phyloP scores from a whole-genome alignment of 495 filamentous ascomycete species.

The Penicillium cosmopolitanum region DNA sequence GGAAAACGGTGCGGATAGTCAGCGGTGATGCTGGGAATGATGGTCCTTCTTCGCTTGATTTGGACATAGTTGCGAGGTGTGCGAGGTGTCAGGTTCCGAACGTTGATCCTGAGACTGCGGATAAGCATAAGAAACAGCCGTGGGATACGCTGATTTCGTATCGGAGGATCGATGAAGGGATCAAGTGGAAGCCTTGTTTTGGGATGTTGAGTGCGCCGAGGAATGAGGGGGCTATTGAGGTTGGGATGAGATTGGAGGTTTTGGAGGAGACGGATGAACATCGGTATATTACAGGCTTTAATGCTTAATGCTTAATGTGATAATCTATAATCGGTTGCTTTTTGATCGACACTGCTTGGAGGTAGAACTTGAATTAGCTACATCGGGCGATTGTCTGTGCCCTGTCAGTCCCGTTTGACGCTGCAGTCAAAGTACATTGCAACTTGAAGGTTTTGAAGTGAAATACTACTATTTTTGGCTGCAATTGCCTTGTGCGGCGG shows the following conservation, averaged over 20 bases:
- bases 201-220: constrained; percentile 80
- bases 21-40: neutral
- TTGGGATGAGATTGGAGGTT: constrained; percentile 59
- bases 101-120: constrained; percentile 72
- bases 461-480: too few species aligned
- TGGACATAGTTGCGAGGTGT: constrained; percentile 72
- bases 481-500: too few species aligned
- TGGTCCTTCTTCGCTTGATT: constrained; percentile 24
- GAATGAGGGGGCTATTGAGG: constrained; percentile 52
- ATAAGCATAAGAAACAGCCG: constrained; percentile 73
- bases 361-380: too few species aligned
- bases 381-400: too few species aligned
- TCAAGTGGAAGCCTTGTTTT: constrained; percentile 71
- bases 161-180: constrained; percentile 75
- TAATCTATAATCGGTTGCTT: neutral
- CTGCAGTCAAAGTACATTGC: too few species aligned
- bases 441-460: too few species aligned
- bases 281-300: constrained; percentile 56
- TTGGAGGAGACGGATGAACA: constrained; percentile 60
- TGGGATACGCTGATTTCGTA: constrained; percentile 72
- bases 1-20: constrained; percentile 71
- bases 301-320: neutral
- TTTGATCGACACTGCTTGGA: too few species aligned
- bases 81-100: constrained; percentile 86
- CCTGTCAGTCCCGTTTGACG: too few species aligned